These are phyloP conservation scores for Endocalyx cinctus DNA, from an alignment of 2,329 filamentous ascomycete species.

Conservation along the genomic window DNA sequence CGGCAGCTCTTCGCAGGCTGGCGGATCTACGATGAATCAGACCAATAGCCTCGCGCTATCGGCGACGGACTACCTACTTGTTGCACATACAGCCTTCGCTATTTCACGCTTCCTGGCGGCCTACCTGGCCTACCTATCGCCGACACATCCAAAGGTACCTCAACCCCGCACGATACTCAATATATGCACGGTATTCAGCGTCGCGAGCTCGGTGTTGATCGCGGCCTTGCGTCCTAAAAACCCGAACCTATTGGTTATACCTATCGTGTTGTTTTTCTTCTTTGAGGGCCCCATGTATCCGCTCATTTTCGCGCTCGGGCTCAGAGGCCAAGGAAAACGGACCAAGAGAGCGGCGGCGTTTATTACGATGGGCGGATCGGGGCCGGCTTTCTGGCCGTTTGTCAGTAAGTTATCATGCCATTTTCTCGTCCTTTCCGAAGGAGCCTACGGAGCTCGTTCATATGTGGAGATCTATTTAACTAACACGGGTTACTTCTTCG, in stretches of 20 bases:
- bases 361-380: constrained; percentile 71
- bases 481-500: too few species aligned
- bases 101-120: constrained; percentile 67
- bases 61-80: constrained; percentile 62
- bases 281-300: constrained; percentile 82
- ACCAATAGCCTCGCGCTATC: constrained; percentile 47
- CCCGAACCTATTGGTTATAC: constrained; percentile 49
- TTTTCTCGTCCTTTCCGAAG: neutral
- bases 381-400: constrained; percentile 70
- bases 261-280: constrained; percentile 68
- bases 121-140: constrained; percentile 55
- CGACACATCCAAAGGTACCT: constrained; percentile 45
- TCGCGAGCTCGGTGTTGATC: constrained; percentile 49
- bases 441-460: neutral
- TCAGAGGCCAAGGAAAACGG: constrained; percentile 73
- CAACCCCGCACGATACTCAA: constrained; percentile 67
- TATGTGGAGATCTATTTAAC: too few species aligned
- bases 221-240: constrained; percentile 40
- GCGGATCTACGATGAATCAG: constrained; percentile 30
- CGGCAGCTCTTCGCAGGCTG: constrained; percentile 33
- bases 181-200: constrained; percentile 55
- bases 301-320: constrained; percentile 72
- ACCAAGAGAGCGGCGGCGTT: constrained; percentile 75
- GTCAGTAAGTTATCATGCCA: constrained; percentile 33
- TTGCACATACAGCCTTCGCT: constrained; percentile 70